Base-by-base conservation (phyloP, 768 basidiomycete genomes). In the Kwoniella botswanensis region DNA sequence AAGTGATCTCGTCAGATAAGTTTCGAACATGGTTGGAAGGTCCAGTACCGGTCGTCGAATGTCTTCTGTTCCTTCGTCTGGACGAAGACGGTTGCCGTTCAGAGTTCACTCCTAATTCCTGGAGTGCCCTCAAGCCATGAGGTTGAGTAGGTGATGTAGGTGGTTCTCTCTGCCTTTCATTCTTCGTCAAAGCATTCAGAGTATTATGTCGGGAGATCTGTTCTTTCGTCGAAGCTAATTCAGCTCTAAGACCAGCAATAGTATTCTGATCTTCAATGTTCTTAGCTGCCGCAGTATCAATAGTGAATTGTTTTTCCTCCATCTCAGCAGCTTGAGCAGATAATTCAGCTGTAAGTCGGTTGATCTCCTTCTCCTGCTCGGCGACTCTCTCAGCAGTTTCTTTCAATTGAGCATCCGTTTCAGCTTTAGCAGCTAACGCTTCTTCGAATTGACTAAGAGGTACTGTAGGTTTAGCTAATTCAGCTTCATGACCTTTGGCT, bases 161-260 rank as follows among this genome's bases (percentile, higher is more conserved):
- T 4, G 92, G 92, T 22, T 90, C 89, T 18, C 93, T 90, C 18
- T 85, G 86, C 46, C 90, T 89, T 54, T 88, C 82, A 41, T 91
- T 89, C 74, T 90, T 89, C 12, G 93, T 94, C 62, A 97, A 87
- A 17, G 89, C 88, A 76, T 94, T 93, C 76, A 97, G 88, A 10
- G 97, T 93, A 79, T 95, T 94, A n/a, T 93, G 90, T 42, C 96
- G 90, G 77, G 95, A 95, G 74, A 98, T 89, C 81, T 98, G 96
- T 81, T 99, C 97, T 70, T 94, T 93, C 41, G 98, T 88, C 77
- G 86, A 91, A 84, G 91, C 90, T 75, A 99, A 91, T 86, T 99
- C 97, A 75, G 89, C 92, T 84, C 96, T 94, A 76, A 99, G 88
- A 0, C 91, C 91, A 73, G 90, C 86, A 72, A 98, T 93, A 53